Percentiles rank a stretch among this genome's conserved stretches.
These are phyloP conservation scores for Mycena kentingensis DNA, from an alignment of 768 basidiomycete genomes.

Conservation along the genomic window DNA sequence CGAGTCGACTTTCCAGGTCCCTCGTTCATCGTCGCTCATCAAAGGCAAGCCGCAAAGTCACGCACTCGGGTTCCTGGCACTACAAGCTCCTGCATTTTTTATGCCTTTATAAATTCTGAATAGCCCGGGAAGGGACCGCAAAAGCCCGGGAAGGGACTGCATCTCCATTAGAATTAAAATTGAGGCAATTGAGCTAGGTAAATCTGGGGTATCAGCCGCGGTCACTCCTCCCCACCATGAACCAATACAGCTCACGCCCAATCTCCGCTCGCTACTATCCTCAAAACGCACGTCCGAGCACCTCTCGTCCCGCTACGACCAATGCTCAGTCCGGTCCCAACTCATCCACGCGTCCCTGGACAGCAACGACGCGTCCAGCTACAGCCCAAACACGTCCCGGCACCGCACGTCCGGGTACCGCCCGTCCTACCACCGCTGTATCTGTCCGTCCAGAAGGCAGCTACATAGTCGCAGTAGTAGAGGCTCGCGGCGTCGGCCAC, in stretches of 20 bases:
- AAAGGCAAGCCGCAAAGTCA: too few relatives aligned
- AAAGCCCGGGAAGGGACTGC: too few relatives aligned
- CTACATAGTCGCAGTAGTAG: constrained; percentile 69
- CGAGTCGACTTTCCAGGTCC: too few relatives aligned
- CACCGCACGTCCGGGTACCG: constrained; percentile 66
- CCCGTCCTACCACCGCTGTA: constrained; percentile 66
- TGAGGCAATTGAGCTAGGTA: too few relatives aligned
- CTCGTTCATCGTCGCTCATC: too few relatives aligned
- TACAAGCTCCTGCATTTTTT: too few relatives aligned
- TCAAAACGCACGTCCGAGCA: constrained; percentile 7
- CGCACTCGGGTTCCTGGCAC: too few relatives aligned
- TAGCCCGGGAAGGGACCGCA: too few relatives aligned
- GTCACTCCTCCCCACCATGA: too few relatives aligned
- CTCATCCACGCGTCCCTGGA: constrained; percentile 24
- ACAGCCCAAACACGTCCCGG: constrained; percentile 61
- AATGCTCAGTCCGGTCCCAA: constrained; percentile 13
- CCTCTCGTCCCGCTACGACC: constrained; percentile 7
- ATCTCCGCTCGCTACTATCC: not conserved
- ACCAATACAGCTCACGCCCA: not conserved
- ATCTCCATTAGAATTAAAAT: too few relatives aligned
- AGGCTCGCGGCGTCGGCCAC: constrained; percentile 75
- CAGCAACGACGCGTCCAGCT: constrained; percentile 45
- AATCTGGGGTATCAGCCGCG: too few relatives aligned
- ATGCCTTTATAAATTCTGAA: too few relatives aligned
- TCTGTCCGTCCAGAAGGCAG: constrained; percentile 61